These are phyloP conservation scores for Pseudogymnoascus sp. DNA, from an alignment of 2,329 filamentous ascomycete genomes.

Conservation along the genomic window DNA sequence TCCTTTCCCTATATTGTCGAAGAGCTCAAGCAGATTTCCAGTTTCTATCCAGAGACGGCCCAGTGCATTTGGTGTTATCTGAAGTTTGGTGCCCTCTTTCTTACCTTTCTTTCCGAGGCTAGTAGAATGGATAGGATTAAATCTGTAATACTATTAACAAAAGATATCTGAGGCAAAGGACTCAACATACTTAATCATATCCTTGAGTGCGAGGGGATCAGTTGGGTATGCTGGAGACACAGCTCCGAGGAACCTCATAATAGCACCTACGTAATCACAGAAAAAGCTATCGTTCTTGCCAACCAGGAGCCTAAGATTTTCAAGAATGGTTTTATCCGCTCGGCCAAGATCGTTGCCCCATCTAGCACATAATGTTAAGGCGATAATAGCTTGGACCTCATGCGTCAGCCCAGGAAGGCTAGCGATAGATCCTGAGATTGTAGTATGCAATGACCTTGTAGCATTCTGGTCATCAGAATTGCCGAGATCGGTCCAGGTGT, in stretches of 20 bases:
- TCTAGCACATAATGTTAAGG: constrained; percentile 61
- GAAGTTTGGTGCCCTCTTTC: constrained; percentile 29
- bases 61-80: constrained; percentile 22
- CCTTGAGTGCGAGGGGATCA: neutral
- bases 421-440: constrained; percentile 58
- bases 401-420: constrained; percentile 65
- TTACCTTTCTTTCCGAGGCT: constrained; percentile 16
- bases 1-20: neutral
- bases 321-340: constrained; percentile 31
- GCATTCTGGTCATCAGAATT: constrained; percentile 47
- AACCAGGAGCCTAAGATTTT: constrained; percentile 20
- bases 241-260: constrained; percentile 11
- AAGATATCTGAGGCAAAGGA: constrained; percentile 7
- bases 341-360: constrained; percentile 58
- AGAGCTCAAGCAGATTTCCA: neutral
- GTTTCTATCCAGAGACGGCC: constrained; percentile 12
- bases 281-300: constrained; percentile 23
- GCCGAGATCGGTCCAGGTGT: constrained; percentile 46
- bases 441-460: constrained; percentile 62
- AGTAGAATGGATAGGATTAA: constrained; percentile 8
- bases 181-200: neutral
- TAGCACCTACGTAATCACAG: constrained; percentile 25
- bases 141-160: constrained; percentile 14
- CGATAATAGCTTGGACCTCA: constrained; percentile 60
- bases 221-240: constrained; percentile 16